Base-by-base conservation (phyloP, 768 basidiomycete species). In the Tricholoma saponaceum region DNA sequence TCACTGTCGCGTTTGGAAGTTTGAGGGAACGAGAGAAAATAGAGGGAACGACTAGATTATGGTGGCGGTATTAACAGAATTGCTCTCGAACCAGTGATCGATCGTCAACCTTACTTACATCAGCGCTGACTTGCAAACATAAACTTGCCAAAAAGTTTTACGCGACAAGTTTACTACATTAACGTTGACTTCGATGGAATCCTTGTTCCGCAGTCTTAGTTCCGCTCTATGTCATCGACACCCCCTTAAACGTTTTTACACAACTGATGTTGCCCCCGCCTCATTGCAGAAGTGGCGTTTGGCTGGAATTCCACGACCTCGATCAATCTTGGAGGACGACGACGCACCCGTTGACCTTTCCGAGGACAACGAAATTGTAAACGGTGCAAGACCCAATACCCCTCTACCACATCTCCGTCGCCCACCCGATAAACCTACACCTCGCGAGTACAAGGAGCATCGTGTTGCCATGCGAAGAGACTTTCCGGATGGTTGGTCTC, bases 401-500 rank as follows among this genome's bases (percentile, higher is more conserved):
- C 68, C 68, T 13, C 76, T 74, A 33, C 54, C 65, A 30, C 77
- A 77, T 68, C 67, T 72, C 33, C 72, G 77, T 18, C 63, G 59
- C 22, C 79, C 79, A 5, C 64, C 77, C 6, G 65, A 64, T 23
- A 70, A 69, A 35, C 70, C 77, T 13, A 81, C 79, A 10, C 84
- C 85, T 49, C 69, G 71, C 23, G 74, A 81, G 66, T 78, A 76
- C 76, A 72, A 70, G 58, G 70, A 66, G 20, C 85, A 89, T 69
- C 80, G 83, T 43, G 68, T 73, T 44, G 64, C 71, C 10, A 74
- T 89, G 58, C 79, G 77, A 55, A 74, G 80, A 60, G 64, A 69
- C 3, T 89, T 87, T 66, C 87, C 86, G 25, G 69, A 73, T 9
- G 86, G 86, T 46, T 95, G 92, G 92, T 74, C 77, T 51, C 92